Evolutionary conservation across 2,329 filamentous ascomycete genomes (phyloP), one percentile per base, ranked within the genome.

Genomic region (Penicillium sp.): DNA sequence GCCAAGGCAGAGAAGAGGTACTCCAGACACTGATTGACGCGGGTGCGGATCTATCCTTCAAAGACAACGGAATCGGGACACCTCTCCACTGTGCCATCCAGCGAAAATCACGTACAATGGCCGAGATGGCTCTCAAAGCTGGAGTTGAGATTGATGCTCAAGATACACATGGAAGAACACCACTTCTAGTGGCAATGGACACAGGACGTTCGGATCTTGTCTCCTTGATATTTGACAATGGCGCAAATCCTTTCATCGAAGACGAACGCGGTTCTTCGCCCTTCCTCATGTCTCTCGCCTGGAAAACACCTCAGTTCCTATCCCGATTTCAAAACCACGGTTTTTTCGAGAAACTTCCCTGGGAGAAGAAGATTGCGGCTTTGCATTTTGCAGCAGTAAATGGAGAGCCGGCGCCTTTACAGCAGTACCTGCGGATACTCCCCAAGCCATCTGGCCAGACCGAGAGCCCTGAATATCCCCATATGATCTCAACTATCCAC

Each of bases 181-280:
- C 53, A 25, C 41, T 55, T 24, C 31, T 48, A 9, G n/a, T 52
- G 9, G 45, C 53, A 30, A 51, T 55, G 44, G 41, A 46, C 27
- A 43, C 38, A 8, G 31, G 45, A 18, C 44, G 48, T 4, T 42
- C 45, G 11, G 52, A 55, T 28, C 13, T 55, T 1, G 44, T 49
- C 20, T 39, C 18, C 2, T 28, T 55, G 5, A 27, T 55, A 10
- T 48, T 55, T 36, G 41, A 51, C n/a, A 24, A 48, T 14, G 49
- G 49, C 3, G 44, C 52, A 18, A 28, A 55, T 20, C 52, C 52
- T 4, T 48, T 51, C 20, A 45, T 49, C 9, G 42, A 42, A 31
- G 48, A 55, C 5, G 24, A 33, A 10, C n/a, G 8, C 8, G 52
- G 48, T 16, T 48, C 25, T 1, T 55, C 52, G 2, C 35, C 52